Conservation (phyloP, 345 rosid genomes). For the Ricinus communis region DNA sequence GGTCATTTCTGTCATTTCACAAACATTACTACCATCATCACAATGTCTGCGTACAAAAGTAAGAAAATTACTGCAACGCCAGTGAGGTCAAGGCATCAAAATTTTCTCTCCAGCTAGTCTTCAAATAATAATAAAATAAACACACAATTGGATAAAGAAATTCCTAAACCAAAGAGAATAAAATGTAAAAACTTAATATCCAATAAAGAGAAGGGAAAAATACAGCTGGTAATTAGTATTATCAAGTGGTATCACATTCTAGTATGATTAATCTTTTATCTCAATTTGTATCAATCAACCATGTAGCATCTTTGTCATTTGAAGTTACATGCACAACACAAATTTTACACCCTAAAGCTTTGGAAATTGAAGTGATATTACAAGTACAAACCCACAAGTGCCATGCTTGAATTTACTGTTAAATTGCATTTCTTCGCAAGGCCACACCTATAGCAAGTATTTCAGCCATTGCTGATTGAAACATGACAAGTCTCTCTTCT, state of each 20-base stretch:
- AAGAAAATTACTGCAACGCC: background rate
- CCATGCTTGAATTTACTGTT: constrained; percentile 3
- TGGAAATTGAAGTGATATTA: constrained; percentile 15
- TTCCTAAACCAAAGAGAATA: background rate
- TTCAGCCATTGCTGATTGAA: background rate
- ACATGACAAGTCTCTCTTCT: background rate
- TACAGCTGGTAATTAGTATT: background rate
- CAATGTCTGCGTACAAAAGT: background rate
- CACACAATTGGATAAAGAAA: background rate
- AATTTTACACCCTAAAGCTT: constrained; percentile 16
- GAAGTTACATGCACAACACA: constrained; percentile 18
- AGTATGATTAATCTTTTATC: constrained; percentile 3
- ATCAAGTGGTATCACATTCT: background rate
- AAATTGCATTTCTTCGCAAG: background rate
- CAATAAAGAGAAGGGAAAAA: background rate
- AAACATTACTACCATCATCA: background rate
- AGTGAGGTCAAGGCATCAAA: background rate
- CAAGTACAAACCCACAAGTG: constrained; percentile 15
- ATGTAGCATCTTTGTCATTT: constrained; percentile 1
- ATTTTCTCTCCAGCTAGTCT: background rate
- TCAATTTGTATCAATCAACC: constrained; percentile 10
- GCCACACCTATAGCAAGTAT: constrained; percentile 8
- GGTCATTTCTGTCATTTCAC: constrained; percentile 27
- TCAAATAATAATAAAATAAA: background rate
- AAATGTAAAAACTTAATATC: background rate